Base-by-base conservation (phyloP, 148 eudicot genomes). In the Chenopodium formosanum region DNA sequence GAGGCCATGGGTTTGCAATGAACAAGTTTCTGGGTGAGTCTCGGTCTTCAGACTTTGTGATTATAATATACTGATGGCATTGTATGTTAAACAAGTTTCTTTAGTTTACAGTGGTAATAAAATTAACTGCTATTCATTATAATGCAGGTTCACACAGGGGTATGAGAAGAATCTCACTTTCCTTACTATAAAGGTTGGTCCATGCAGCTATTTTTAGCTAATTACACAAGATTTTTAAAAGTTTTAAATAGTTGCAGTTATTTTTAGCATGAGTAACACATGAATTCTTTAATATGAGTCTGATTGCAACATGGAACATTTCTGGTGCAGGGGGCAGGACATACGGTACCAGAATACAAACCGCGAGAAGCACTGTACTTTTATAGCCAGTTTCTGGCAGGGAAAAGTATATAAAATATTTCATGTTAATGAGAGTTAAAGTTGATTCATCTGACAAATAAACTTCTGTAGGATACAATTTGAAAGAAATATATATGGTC, bases 341-440 rank as follows among this genome's bases (percentile, higher is more conserved):
- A 94, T 79, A 94, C 96, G 0, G 96, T 94, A 29, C 94, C 94
- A 5, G 98, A 94, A 82, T 92, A 94, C 89, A 92, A 92, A 81
- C 96, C 98, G 0, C 78, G 85, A 66, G 94, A 94, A 80, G 87
- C 96, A 56, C 80, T 91, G 58, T 88, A 87, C 70, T 88, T 94
- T 63, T 92, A 88, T 67, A 86, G 82, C 72, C 86, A 91, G 48
- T 92, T 91, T 90, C 73, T 92, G 58, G 79, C 82, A 62, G 91
- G 93, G 17, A 69, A 86, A 71, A 79, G 32, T 20, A 88, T 92
- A 85, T 92, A 85, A 85, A 53, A 80, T 65, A 32, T 10, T 78
- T 29, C 7, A 40, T 76, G 23, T 37, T 56, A 46, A 44, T 68
- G 16, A 56, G 63, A 40, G 67, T n/a, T 14, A 29, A 73, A 44